phyloP scores from a whole-genome alignment of 1,139 yeast genomes.

The Wickerhamomyces sp. region DNA sequence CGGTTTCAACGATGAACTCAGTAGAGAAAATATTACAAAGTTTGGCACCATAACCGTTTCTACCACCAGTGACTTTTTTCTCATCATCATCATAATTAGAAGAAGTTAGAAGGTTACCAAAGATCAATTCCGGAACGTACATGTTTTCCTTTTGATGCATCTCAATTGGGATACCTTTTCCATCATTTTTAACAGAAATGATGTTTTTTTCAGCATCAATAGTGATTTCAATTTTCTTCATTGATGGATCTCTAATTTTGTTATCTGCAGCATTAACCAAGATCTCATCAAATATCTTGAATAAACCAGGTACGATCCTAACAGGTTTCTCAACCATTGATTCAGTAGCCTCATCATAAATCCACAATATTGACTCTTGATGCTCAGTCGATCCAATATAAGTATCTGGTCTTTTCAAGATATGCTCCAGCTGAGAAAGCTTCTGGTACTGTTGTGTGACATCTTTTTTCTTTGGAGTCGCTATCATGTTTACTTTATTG shows the following conservation, averaged over 20 bases:
- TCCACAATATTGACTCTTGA: slow-evolving; percentile 81
- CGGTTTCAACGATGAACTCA: slow-evolving; percentile 84
- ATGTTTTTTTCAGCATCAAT: slow-evolving; percentile 72
- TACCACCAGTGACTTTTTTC: slow-evolving; percentile 96
- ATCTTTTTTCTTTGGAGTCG: slow-evolving; percentile 29
- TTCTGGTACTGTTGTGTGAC: slow-evolving; percentile 88
- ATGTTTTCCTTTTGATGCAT: slow-evolving; percentile 89
- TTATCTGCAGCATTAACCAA: slow-evolving; percentile 98
- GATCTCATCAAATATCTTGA: slow-evolving; percentile 95
- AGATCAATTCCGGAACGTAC: slow-evolving; percentile 93
- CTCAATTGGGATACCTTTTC: slow-evolving; percentile 93
- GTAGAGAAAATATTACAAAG: slow-evolving; percentile 90
- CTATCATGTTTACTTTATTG: slow-evolving; percentile 7
- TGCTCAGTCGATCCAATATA: slow-evolving; percentile 93
- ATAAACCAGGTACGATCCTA: slow-evolving; percentile 88
- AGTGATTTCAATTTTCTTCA: slow-evolving; percentile 79
- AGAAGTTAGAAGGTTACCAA: slow-evolving; percentile 92
- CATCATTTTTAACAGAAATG: slow-evolving; percentile 86
- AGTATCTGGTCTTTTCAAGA: slow-evolving; percentile 95
- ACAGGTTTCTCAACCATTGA: slow-evolving; percentile 71
- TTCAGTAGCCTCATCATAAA: slow-evolving; percentile 64
- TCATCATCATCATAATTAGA: slow-evolving; percentile 95
- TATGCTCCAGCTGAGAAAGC: slow-evolving; percentile 92
- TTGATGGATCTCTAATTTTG: slow-evolving; percentile 88
- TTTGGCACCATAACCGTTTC: slow-evolving; percentile 98